These are phyloP conservation scores for Hippophae tibetana DNA, from an alignment of 306 rosid species.

Conservation along the genomic window DNA sequence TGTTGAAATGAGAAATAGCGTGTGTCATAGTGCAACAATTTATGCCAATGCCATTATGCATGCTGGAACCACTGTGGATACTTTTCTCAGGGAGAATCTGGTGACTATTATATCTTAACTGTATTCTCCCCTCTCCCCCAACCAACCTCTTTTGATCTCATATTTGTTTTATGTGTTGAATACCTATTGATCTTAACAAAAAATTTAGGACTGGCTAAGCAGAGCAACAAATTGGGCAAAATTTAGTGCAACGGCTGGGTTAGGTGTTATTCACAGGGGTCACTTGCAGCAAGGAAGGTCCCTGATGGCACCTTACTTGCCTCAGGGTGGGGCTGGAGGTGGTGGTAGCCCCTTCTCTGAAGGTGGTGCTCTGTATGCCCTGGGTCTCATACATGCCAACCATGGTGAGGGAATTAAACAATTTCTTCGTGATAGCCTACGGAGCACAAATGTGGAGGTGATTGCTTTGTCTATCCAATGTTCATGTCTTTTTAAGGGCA, in stretches of 20 bases:
- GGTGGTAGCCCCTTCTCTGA: conserved; percentile 95
- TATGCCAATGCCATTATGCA: conserved; percentile 97
- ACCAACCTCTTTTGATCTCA: background rate
- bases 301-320: conserved; percentile 95
- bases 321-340: conserved; percentile 88
- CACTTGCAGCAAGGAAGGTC: conserved; percentile 96
- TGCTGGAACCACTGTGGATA: conserved; percentile 96
- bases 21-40: conserved; percentile 93
- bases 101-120: conserved; percentile 23
- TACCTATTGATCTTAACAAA: conserved; percentile 5
- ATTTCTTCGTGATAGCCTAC: conserved; percentile 87
- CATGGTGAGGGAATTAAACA: conserved; percentile 97
- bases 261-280: conserved; percentile 95
- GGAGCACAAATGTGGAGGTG: conserved; percentile 91
- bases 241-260: conserved; percentile 95
- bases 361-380: conserved; percentile 96
- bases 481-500: background rate
- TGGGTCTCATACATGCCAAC: conserved; percentile 97
- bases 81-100: conserved; percentile 92
- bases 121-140: background rate
- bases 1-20: conserved; percentile 97
- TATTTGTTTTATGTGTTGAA: conserved; percentile 12
- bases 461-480: conserved; percentile 8
- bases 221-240: conserved; percentile 99
- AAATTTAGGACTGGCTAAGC: conserved; percentile 86